Evolutionary conservation across 371 early-diverging fungal species (phyloP), one percentile per base, ranked within the genome.

Genomic region (Actinomucor elegans): DNA sequence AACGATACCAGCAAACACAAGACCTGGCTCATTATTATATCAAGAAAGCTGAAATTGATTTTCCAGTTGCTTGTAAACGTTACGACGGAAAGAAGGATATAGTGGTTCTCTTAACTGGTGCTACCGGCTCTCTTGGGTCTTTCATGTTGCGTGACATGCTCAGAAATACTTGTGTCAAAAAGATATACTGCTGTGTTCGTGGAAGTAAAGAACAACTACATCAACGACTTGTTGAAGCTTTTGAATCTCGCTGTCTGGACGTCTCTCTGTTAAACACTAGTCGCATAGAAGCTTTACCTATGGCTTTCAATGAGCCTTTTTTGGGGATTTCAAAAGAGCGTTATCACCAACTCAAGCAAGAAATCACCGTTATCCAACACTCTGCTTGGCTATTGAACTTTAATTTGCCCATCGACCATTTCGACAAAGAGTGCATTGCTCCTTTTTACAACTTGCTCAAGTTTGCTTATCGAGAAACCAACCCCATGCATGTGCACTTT

Each of bases 91-190:
- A 29, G 6, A 33, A 29, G 9, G 50, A 26, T 14, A 55, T 64
- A 1, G 58, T 67, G 0, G 47, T 74, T 23, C 27, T 77, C 21
- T 28, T 74, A 4, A 71, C 77, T 2, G 77, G 77, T 10, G 68
- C 64, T 4, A 77, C 72, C 12, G 77, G 77, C 2, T 62, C 68
- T n/a, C 48, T 77, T 18, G 77, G 75, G 0, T 56, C 67, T 1
- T 66, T 69, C 15, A 51, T 72, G 33, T 21, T 77, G 28, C 59
- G 47, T 3, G 57, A 59, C 35, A 24, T 77, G 28, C 36, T 74
- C 2, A 7, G 55, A 24, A 43, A 60, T 10, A 21, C 29, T 2
- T 28, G 49, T 3, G 62, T 69, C 5, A 52, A 58, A 5, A 69
- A 61, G 45, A 49, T 75, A 0, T 69, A 69, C 23, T 51, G 57